Conservation (phyloP, 495 filamentous ascomycete genomes). For the Trichocladium antarcticum region DNA sequence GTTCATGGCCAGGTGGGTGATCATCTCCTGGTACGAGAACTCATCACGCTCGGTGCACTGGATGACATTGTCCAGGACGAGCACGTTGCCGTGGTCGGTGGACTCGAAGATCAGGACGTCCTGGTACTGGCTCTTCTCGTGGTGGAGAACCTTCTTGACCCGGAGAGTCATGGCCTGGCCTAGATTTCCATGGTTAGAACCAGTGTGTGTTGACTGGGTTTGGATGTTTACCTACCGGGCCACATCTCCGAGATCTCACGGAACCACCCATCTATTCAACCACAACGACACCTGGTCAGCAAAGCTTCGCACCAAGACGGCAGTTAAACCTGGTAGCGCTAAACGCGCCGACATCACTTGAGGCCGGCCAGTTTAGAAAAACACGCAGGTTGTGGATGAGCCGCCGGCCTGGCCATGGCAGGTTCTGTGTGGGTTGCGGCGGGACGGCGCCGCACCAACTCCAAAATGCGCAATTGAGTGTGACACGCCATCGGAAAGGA, state of each 20-base stretch:
- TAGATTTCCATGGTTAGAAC: slow-evolving; percentile 5
- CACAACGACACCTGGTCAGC: background rate
- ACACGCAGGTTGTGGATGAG: too few relatives aligned
- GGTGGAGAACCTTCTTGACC: slow-evolving; percentile 94
- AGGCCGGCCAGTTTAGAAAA: background rate
- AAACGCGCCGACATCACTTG: background rate
- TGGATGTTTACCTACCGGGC: slow-evolving; percentile 49
- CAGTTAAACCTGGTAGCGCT: background rate
- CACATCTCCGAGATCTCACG: slow-evolving; percentile 95
- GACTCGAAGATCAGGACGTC: slow-evolving; percentile 97
- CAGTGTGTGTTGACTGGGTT: background rate
- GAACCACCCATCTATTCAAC: slow-evolving; percentile 88
- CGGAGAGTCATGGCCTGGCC: slow-evolving; percentile 96
- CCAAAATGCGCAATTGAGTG: background rate
- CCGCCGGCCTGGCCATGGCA: background rate
- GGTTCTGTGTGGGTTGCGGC: too few relatives aligned
- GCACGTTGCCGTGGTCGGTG: slow-evolving; percentile 87
- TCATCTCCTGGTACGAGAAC: slow-evolving; percentile 99
- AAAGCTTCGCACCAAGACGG: background rate
- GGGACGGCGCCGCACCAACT: background rate
- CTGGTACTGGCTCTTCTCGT: slow-evolving; percentile 98
- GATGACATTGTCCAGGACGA: slow-evolving; percentile 98
- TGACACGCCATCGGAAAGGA: too few relatives aligned
- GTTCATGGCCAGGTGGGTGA: slow-evolving; percentile 97
- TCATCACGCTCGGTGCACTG: slow-evolving; percentile 97